Evolutionary conservation across 2,329 filamentous ascomycete genomes (phyloP).

Genomic region (Aspergillus sp.): DNA sequence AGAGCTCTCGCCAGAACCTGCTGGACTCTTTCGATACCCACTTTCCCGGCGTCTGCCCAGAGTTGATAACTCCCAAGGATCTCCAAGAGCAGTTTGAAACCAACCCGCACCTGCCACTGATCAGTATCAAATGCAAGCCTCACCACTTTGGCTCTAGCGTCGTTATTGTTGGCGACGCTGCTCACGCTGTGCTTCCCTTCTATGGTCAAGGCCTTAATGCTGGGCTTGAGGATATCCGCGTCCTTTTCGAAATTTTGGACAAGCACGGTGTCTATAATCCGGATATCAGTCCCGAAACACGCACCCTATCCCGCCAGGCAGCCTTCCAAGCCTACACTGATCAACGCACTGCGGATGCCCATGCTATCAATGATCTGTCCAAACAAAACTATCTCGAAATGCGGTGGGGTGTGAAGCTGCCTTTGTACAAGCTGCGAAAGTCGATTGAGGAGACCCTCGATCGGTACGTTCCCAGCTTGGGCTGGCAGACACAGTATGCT

Average conservation of each 20-base stretch:
- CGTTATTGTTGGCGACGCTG: conserved; percentile 88
- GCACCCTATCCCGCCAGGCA: conserved; percentile 38
- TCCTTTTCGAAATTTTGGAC: conserved; percentile 81
- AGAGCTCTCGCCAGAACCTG: conserved; percentile 61
- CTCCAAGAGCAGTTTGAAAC: conserved; percentile 70
- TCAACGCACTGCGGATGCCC: conserved; percentile 71
- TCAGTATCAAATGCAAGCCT: conserved; percentile 88
- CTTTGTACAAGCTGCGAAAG: conserved; percentile 76
- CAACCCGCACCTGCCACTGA: conserved; percentile 88
- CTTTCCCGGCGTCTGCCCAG: conserved; percentile 77
- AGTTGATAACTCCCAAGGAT: conserved; percentile 57
- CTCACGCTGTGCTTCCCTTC: conserved; percentile 97
- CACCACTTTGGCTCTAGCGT: conserved; percentile 75
- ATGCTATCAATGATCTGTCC: conserved; percentile 89
- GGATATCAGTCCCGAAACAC: conserved; percentile 39
- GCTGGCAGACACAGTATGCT: conserved; percentile 90
- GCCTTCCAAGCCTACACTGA: conserved; percentile 72
- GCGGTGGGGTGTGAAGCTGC: conserved; percentile 77
- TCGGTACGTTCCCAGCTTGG: conserved; percentile 69
- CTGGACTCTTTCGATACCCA: conserved; percentile 82
- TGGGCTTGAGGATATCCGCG: conserved; percentile 87
- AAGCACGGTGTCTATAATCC: conserved; percentile 51
- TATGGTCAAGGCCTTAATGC: conserved; percentile 99
- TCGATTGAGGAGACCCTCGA: conserved; percentile 80
- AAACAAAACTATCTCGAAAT: conserved; percentile 92